Base-by-base conservation (phyloP, 2,329 filamentous ascomycete genomes). In the Ophiostoma novo-ulmi region DNA sequence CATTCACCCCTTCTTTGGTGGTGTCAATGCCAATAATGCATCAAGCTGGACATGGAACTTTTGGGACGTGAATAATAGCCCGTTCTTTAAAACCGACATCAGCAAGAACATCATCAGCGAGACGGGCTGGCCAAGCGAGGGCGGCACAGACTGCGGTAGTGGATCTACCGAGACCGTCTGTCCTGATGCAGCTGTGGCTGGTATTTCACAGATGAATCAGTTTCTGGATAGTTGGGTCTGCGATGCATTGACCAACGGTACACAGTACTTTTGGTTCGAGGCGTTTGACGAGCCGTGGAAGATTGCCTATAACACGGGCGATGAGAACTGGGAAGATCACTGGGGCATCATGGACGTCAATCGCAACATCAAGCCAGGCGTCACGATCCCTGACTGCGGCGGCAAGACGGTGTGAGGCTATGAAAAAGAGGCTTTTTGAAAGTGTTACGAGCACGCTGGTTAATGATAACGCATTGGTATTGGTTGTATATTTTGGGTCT, bases 211-310 rank as follows among this genome's bases (percentile, higher is more conserved):
- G 78, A 83, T 97, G 82, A 98, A 98, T 77, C 84, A 82, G n/a
- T 93, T 97, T 76, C 89, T 98, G 87, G 83, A 88, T 1, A 87
- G 88, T 74, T 98, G 92, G 90, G 88, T 98, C 0, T 98, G 94
- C 79, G 84, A 88, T 69, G 89, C 91, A 13, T 80, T 97, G 73
- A 82, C 82, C 35, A 97, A 97, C 76, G 91, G 89, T 65, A 97
- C 93, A 1, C 89, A 96, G 75, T 98, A 97, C 79, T 97, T 97
- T 78, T 98, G 94, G 94, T 97, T 98, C 78, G 92, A 94, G 78
- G 93, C 93, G 11, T 98, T 97, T 78, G 94, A 98, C 78, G 94
- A 98, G 83, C 93, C 93, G 2, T 98, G 94, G 94, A 97, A 98
- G 82, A 83, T 90, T 70, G 77, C 80, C 22, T 97, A 89, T 81